These are phyloP conservation scores for Suhomyces wounanorum DNA, from an alignment of 1,139 yeast species.

Conservation along the genomic window DNA sequence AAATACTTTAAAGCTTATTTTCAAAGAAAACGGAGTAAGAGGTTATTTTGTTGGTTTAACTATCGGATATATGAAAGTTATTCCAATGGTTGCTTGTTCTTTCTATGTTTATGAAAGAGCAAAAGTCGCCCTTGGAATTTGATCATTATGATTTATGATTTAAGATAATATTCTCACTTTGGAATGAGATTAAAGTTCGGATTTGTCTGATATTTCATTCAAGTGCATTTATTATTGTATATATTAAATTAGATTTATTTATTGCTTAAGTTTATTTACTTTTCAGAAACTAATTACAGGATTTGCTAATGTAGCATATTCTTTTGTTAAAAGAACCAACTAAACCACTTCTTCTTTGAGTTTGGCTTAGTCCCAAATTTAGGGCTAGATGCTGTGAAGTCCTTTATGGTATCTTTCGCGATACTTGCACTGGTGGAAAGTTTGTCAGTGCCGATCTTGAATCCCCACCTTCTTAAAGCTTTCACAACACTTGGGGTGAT, in stretches of 20 bases:
- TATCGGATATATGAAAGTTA: slow-evolving; percentile 91
- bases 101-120: slow-evolving; percentile 91
- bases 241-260: slow-evolving; percentile 8
- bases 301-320: not conserved
- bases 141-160: slow-evolving; percentile 7
- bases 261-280: not conserved
- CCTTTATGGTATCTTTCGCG: slow-evolving; percentile 39
- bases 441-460: slow-evolving; percentile 64
- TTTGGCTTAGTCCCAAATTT: slow-evolving; percentile 58
- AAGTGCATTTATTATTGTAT: slow-evolving; percentile 3
- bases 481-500: slow-evolving; percentile 81
- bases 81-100: slow-evolving; percentile 97
- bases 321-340: slow-evolving; percentile 46
- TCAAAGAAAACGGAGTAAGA: slow-evolving; percentile 68
- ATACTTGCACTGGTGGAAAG: slow-evolving; percentile 37
- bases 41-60: slow-evolving; percentile 94
- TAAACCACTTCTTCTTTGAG: slow-evolving; percentile 59
- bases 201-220: not conserved
- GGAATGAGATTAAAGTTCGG: not conserved
- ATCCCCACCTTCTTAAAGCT: slow-evolving; percentile 73
- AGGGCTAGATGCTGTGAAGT: slow-evolving; percentile 40
- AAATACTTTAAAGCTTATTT: slow-evolving; percentile 58
- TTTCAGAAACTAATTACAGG: slow-evolving; percentile 9
- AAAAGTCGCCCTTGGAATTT: slow-evolving; percentile 65
- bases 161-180: slow-evolving; percentile 3